Base-by-base conservation (phyloP, 2,329 filamentous ascomycete genomes). In the Cladorrhinum sp. region DNA sequence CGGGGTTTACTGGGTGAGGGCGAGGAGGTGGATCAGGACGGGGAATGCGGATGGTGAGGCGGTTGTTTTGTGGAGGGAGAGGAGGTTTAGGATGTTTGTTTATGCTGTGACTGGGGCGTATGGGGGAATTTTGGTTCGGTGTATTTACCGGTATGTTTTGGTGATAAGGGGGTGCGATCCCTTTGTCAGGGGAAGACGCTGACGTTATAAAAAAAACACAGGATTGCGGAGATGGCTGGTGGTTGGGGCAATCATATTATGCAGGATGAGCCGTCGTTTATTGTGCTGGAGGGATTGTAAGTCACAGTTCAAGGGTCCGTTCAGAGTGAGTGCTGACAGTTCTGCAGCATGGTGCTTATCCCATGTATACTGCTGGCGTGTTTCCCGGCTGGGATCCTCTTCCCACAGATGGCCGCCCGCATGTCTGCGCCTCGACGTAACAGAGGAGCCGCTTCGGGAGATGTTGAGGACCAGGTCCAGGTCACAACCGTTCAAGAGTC, bases 201-300 rank as follows among this genome's bases (percentile, higher is more conserved):
- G 57, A 64, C 36, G n/a, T 6, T 16, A 2, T 5, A n/a, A 23
- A 28, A 18, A 6, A 5, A 3, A 16, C 1, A 23, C 57, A 85
- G 83, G 67, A 82, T 87, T 57, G 82, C 80, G 1, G 85, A 88
- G 70, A 86, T 88, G 83, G 80, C 82, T 1, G 82, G 83, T 24
- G 85, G 86, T 20, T 88, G 85, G 84, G 82, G 82, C 9, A 86
- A 85, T 73, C 69, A 76, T 16, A 82, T 87, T 69, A 87, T 88
- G 84, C 82, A 85, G 65, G 79, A 87, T 71, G 76, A 88, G 74
- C 74, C 77, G 50, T 81, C 80, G 18, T 88, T 87, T 67, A 78
- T 86, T 62, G 79, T 83, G 12, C 77, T 87, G 42, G 85, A 88
- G 66, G 76, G 78, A 63, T 77, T 78, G 79, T 82, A 61, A 71